Conservation (phyloP, 371 early-diverging fungal genomes). For the Cokeromyces recurvatus region DNA sequence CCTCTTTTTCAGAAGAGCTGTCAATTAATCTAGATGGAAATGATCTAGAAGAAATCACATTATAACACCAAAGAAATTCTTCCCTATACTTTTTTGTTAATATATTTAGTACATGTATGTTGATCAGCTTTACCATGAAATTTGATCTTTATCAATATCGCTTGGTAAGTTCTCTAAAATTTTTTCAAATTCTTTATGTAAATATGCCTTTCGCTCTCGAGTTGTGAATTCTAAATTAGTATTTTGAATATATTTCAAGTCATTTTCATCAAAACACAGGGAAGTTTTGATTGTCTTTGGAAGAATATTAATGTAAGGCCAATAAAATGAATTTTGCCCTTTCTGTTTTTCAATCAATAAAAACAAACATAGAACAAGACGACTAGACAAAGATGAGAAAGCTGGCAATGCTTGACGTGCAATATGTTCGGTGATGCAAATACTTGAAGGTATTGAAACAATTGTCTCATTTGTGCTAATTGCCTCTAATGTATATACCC, state of each 20-base stretch:
- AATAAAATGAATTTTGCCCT: slow-evolving; percentile 39
- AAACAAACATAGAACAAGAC: slow-evolving; percentile 33
- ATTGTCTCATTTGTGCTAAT: slow-evolving; percentile 27
- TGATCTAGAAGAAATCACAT: slow-evolving; percentile 53
- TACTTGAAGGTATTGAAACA: slow-evolving; percentile 36
- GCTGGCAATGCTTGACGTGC: slow-evolving; percentile 37
- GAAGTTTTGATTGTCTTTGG: slow-evolving; percentile 43
- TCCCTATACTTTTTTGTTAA: slow-evolving; percentile 33
- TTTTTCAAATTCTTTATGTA: slow-evolving; percentile 28
- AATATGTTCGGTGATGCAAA: slow-evolving; percentile 39
- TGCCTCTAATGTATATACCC: slow-evolving; percentile 34
- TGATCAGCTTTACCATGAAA: slow-evolving; percentile 26
- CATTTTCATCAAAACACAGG: slow-evolving; percentile 36
- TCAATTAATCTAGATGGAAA: slow-evolving; percentile 53
- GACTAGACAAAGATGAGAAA: slow-evolving; percentile 24
- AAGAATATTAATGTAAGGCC: slow-evolving; percentile 47
- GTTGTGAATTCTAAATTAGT: slow-evolving; percentile 46
- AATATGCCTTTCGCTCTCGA: slow-evolving; percentile 28
- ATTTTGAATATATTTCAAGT: slow-evolving; percentile 41
- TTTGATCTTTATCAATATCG: slow-evolving; percentile 14
- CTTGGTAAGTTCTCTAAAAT: slow-evolving; percentile 25
- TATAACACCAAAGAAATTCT: slow-evolving; percentile 57
- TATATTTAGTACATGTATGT: slow-evolving; percentile 4
- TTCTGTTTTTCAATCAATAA: slow-evolving; percentile 30
- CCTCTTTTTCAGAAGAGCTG: slow-evolving; percentile 24